These are phyloP conservation scores for Solanum medicagineum DNA, from an alignment of 257 asterid species.

Conservation along the genomic window DNA sequence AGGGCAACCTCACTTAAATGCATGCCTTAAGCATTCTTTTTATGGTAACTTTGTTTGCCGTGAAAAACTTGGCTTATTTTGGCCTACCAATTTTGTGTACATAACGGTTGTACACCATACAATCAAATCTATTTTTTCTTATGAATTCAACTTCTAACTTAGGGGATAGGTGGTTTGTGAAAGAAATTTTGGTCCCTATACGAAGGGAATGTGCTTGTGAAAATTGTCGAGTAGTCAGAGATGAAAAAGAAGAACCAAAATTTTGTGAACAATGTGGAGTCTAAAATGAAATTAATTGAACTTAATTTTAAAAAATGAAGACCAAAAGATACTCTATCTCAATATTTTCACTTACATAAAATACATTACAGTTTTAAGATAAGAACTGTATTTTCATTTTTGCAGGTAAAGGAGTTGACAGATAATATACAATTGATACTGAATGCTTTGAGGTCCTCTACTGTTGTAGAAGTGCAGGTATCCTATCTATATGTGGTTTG, in stretches of 20 bases:
- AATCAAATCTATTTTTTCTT: not conserved
- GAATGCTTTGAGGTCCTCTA: conserved; percentile 41
- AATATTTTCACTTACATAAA: not conserved
- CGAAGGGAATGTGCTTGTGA: not conserved
- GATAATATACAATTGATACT: conserved; percentile 47
- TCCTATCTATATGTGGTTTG: not conserved
- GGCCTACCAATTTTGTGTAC: not conserved
- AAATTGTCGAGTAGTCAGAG: not conserved
- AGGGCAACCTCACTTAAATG: not conserved
- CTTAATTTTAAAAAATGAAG: not conserved
- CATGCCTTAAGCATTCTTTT: not conserved
- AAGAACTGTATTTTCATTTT: not conserved
- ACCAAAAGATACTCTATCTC: not conserved
- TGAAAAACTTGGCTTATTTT: not conserved
- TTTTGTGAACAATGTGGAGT: not conserved
- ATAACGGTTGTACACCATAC: not conserved
- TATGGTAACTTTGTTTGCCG: not conserved
- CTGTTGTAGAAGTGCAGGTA: conserved; percentile 71
- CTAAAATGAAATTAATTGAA: not conserved
- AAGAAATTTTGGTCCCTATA: not conserved
- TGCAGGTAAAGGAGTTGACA: conserved; percentile 50
- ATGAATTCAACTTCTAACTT: not conserved
- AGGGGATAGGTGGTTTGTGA: not conserved
- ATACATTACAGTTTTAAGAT: not conserved
- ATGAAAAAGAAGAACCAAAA: not conserved